Percentiles rank a stretch among this genome's conserved stretches.
Evolutionary conservation across 169 alveolate genomes (phyloP).

Genomic region (Eimeria nieschulzi): DNA sequence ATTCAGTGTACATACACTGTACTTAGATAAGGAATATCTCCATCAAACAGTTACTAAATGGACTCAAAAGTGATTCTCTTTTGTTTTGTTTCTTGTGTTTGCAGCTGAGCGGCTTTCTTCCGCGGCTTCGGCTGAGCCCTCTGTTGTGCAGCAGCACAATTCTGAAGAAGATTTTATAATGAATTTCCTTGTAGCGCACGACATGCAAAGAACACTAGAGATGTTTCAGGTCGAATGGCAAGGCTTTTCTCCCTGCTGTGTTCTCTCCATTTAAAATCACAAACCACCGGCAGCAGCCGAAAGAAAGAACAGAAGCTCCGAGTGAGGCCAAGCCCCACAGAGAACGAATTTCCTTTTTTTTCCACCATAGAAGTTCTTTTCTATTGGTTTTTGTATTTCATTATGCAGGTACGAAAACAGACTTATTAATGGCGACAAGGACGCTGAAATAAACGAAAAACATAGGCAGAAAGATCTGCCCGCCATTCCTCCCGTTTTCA

Average conservation of each 20-base stretch:
- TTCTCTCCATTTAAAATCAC: neutral
- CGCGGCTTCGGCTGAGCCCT: neutral
- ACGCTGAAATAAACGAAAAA: neutral
- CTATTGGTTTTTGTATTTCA: neutral
- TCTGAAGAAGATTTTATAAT: constrained; percentile 90
- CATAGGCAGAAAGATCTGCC: neutral
- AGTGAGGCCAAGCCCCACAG: too few relatives aligned
- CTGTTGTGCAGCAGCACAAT: neutral
- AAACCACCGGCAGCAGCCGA: too few relatives aligned
- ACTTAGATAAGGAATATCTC: too few relatives aligned
- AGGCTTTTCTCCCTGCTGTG: neutral
- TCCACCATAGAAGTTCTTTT: too few relatives aligned
- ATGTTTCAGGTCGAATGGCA: constrained; percentile 1
- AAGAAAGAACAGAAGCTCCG: too few relatives aligned
- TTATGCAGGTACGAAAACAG: constrained; percentile 18
- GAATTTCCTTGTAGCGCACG: constrained; percentile 86
- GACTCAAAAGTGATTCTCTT: neutral
- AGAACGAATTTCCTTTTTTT: too few relatives aligned
- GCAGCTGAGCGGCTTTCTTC: neutral
- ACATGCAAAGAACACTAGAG: neutral
- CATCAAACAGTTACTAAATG: too few relatives aligned
- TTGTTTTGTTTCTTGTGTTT: neutral
- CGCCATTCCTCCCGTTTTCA: neutral
- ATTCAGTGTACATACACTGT: too few relatives aligned
- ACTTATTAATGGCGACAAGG: neutral